Evolutionary conservation across 768 basidiomycete species (phyloP), one percentile per base, ranked within the genome.

Genomic region (Lactifluus subvellereus): DNA sequence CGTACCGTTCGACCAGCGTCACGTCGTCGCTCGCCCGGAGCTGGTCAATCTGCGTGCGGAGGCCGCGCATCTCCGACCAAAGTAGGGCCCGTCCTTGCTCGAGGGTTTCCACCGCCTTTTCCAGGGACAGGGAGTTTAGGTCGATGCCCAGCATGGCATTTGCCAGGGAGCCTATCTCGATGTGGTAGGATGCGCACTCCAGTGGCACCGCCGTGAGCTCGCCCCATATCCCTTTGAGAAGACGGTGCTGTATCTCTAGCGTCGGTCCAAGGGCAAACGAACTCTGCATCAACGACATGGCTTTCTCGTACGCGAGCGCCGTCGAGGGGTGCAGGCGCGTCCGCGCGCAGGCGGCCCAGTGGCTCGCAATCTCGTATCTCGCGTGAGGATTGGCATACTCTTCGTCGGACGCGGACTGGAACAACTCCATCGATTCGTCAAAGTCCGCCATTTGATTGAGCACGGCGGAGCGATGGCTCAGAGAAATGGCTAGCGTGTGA

Each of bases 31-130:
- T 30, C 30, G 54, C 38, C 27, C 60, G 50, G 13, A 67, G 60
- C 30, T 38, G 42, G 30, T 67, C 66, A 13, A 67, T 42, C 38
- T 59, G 57, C 5, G 37, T 47, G 30, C 66, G 66, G 22, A 67
- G 48, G 8, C 57, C 56, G 9, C 59, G 65, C 52, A 67, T 54
- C 48, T 67, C 59, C 65, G 27, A 27, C 27, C 66, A 67, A n/a
- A 67, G 59, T 14, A 67, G 40, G 1, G 47, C 38, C 3, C 66
- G 65, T 2, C 66, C 66, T 32, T 20, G 48, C 43, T 67, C 66
- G 14, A 67, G 50, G 18, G 13, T 45, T 49, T 66, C 66, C 2
- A 66, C 32, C 0, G 63, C 65, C 32, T 8, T 18, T 18, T 52
- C 49, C 38, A 57, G 40, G 1, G 27, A 27, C 27, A 27, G 27